phyloP scores from a whole-genome alignment of 352 stramenopile species.

The Phytopythium helicoides region DNA sequence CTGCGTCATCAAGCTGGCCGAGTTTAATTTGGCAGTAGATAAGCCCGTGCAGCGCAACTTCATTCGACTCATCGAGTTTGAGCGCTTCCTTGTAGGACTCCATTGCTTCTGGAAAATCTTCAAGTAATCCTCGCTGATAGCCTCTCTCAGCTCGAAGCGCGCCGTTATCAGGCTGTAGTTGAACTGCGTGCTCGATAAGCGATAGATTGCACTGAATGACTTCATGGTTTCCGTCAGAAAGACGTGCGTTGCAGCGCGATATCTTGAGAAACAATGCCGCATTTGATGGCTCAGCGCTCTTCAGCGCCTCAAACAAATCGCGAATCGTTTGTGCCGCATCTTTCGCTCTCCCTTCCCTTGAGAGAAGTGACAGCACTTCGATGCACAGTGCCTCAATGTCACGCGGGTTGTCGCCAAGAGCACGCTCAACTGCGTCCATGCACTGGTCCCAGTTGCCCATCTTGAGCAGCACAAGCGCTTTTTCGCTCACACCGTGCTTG shows the following conservation, averaged over 20 bases:
- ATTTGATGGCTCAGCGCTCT: slow-evolving; percentile 68
- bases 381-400: slow-evolving; percentile 77
- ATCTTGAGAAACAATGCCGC: slow-evolving; percentile 66
- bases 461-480: slow-evolving; percentile 77
- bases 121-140: slow-evolving; percentile 74
- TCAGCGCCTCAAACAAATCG: slow-evolving; percentile 65
- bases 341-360: slow-evolving; percentile 50
- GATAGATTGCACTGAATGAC: slow-evolving; percentile 70
- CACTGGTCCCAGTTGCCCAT: slow-evolving; percentile 87
- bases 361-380: slow-evolving; percentile 62
- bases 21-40: slow-evolving; percentile 93
- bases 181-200: slow-evolving; percentile 67
- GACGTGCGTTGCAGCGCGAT: slow-evolving; percentile 50
- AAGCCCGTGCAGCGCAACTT: slow-evolving; percentile 84
- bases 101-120: slow-evolving; percentile 76
- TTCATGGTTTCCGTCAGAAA: slow-evolving; percentile 63
- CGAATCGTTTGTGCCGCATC: slow-evolving; percentile 58
- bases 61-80: slow-evolving; percentile 86
- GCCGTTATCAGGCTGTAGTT: slow-evolving; percentile 56
- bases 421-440: slow-evolving; percentile 73
- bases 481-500: slow-evolving; percentile 78
- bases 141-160: slow-evolving; percentile 70
- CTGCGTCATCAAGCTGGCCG: slow-evolving; percentile 85
- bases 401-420: slow-evolving; percentile 54
- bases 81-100: slow-evolving; percentile 85